Conservation (phyloP, 129 eudicot genomes). For the Ambrosia artemisiifolia region DNA sequence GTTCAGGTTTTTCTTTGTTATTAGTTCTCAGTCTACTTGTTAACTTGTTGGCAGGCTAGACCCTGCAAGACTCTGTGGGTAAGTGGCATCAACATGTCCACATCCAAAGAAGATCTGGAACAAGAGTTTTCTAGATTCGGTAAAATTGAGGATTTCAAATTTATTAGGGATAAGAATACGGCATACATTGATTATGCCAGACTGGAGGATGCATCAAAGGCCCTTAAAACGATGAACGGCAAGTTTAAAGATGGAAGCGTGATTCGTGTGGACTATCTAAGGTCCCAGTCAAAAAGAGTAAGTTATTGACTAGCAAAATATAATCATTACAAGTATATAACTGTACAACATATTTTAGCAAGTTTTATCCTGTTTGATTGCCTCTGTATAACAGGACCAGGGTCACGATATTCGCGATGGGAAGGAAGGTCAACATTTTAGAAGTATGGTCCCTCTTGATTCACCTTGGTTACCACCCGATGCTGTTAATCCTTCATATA, state of each 20-base stretch:
- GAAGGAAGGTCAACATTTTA: conserved; percentile 50
- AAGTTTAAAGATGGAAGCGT: conserved; percentile 56
- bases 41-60: conserved; percentile 65
- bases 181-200: conserved; percentile 72
- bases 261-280: conserved; percentile 84
- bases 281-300: conserved; percentile 78
- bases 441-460: conserved; percentile 53
- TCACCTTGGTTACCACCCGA: conserved; percentile 60
- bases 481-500: conserved; percentile 29
- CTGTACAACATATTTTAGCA: not conserved
- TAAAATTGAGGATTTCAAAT: conserved; percentile 73
- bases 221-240: conserved; percentile 72
- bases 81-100: conserved; percentile 66
- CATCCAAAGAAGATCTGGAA: conserved; percentile 72
- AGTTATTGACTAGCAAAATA: conserved; percentile 21
- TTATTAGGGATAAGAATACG: conserved; percentile 70
- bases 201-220: conserved; percentile 86
- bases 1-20: not conserved
- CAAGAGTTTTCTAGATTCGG: conserved; percentile 69
- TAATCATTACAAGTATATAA: conserved; percentile 1
- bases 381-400: conserved; percentile 55
- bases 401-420: conserved; percentile 47
- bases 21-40: conserved; percentile 26
- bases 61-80: conserved; percentile 93
- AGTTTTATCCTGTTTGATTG: conserved; percentile 1